These are phyloP conservation scores for Phytophthora constricta DNA, from an alignment of 352 stramenopile species.

Conservation along the genomic window DNA sequence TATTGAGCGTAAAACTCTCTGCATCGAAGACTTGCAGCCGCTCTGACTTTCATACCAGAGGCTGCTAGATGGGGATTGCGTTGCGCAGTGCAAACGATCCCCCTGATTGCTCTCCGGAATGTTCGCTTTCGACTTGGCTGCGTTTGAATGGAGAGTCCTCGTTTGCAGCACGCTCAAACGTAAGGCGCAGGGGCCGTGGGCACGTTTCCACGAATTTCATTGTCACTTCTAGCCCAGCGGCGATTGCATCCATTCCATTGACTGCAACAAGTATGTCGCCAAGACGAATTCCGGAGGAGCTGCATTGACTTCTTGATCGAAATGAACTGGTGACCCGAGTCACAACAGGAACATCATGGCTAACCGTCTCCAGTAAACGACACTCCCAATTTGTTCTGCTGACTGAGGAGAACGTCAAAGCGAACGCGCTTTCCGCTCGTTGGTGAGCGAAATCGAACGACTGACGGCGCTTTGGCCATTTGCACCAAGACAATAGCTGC, in stretches of 20 bases:
- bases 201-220: constrained; percentile 46
- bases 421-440: constrained; percentile 25
- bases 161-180: constrained; percentile 54
- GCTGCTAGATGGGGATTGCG: constrained; percentile 11
- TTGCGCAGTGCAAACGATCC: constrained; percentile 13
- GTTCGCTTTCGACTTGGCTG: constrained; percentile 27
- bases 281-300: constrained; percentile 24
- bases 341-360: constrained; percentile 57
- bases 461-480: constrained; percentile 31
- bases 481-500: constrained; percentile 44
- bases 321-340: constrained; percentile 29
- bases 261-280: constrained; percentile 66
- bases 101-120: constrained; percentile 20
- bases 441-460: constrained; percentile 60
- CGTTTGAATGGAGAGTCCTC: constrained; percentile 20
- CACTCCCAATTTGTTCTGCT: constrained; percentile 51
- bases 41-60: constrained; percentile 11
- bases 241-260: constrained; percentile 57
- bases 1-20: constrained; percentile 21
- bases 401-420: constrained; percentile 49
- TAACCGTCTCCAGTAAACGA: constrained; percentile 53
- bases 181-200: constrained; percentile 50
- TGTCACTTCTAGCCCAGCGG: constrained; percentile 43
- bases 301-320: not conserved
- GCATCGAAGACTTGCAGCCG: constrained; percentile 23